Evolutionary conservation across 139 green algal genomes (phyloP).

Genomic region (Trebouxia sp.): DNA sequence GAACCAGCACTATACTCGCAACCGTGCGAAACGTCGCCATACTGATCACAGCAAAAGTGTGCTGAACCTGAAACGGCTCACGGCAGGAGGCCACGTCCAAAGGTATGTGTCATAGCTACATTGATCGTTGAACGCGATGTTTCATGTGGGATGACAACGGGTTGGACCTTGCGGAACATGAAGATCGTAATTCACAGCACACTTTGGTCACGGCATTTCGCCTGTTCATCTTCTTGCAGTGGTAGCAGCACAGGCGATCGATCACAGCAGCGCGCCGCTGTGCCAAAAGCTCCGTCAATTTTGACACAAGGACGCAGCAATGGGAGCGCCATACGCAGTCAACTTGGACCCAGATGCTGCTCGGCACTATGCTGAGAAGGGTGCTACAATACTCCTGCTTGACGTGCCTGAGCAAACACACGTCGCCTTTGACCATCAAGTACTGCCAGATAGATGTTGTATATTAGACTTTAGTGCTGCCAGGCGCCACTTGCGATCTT

Average conservation of each 20-base stretch:
- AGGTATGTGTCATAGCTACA: not conserved
- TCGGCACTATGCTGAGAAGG: conserved; percentile 51
- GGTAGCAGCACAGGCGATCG: not conserved
- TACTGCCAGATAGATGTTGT: not conserved
- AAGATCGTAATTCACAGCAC: not conserved
- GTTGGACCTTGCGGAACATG: no score
- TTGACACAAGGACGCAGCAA: not conserved
- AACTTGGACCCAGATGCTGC: conserved; percentile 66
- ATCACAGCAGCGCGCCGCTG: not conserved
- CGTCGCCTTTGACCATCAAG: conserved; percentile 85
- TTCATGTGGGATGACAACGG: no score
- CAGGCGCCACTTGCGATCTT: not conserved
- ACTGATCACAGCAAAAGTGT: no score
- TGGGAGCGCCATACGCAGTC: conserved; percentile 53
- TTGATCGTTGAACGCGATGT: no score
- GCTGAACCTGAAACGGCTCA: no score
- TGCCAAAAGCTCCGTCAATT: not conserved
- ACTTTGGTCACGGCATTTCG: not conserved
- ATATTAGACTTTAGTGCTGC: not conserved
- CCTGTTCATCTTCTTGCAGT: not conserved
- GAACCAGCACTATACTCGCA: no score
- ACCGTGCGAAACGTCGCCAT: no score
- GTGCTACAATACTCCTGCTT: conserved; percentile 74
- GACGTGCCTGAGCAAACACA: conserved; percentile 67
- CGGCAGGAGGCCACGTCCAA: no score